Evolutionary conservation across 306 rosid genomes (phyloP), one percentile per base, ranked within the genome.

Genomic region (Crotalaria pallida): DNA sequence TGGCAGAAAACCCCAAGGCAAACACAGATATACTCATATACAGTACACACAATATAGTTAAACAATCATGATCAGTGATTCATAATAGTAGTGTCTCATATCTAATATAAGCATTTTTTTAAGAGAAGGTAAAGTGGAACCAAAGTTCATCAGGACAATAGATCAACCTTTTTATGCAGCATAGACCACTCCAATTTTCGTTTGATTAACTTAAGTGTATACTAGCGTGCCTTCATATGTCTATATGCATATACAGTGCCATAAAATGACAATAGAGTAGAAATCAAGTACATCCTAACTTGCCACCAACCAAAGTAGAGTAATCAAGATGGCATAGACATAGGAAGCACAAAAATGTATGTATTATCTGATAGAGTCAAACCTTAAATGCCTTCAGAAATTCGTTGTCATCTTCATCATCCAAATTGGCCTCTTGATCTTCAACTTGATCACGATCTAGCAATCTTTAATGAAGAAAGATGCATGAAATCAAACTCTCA

Each of bases 351-450:
- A 66, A 75, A 51, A 43, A 75, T 50, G 61, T 52, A 67, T 45
- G 40, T n/a, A 56, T 40, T 66, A 73, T 51, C 60, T 52, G 13
- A 76, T 45, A 65, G 45, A 73, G 45, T 45, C 59, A 67, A 67
- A 91, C 99, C 99, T 94, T 94, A 64, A 94, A 94, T 23, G 97
- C 97, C 83, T 91, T 91, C 61, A 94, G 58, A 86, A 94, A 94
- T 72, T 90, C 97, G 84, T 94, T 89, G 62, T 90, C 99, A 33
- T 91, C 96, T 75, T 94, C 96, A 6, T 94, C 97, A 26, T 94
- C 99, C 83, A 94, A 13, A 22, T 88, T 63, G 49, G 97, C 72
- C 21, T 88, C 99, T 61, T 94, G 96, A 59, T 81, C 88, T 60
- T 88, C 89, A 83, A 79, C 82, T 84, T 91, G 99, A 18, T 91